These are phyloP conservation scores for Avena eriantha DNA, from an alignment of 176 grass and related monocot genomes.

Conservation along the genomic window DNA sequence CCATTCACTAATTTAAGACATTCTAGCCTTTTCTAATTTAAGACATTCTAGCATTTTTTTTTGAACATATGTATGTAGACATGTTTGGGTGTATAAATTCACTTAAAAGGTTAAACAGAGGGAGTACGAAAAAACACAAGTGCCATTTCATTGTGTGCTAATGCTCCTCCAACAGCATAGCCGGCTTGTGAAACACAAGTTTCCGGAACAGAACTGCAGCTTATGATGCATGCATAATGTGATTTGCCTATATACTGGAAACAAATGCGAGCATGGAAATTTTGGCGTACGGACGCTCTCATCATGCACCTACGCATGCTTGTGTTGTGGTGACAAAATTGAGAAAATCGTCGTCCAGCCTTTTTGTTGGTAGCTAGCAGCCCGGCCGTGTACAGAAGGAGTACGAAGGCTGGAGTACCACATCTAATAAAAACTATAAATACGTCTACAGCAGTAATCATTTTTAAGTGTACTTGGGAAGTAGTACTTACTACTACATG, in stretches of 20 bases:
- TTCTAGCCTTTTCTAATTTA: no score
- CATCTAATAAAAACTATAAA: not conserved
- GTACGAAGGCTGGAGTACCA: not conserved
- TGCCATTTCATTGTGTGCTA: no score
- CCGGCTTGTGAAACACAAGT: no score
- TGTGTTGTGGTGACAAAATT: not conserved
- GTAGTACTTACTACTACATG: no score
- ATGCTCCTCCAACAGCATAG: no score
- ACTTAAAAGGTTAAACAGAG: no score
- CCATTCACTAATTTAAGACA: no score
- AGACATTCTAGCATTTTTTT: no score
- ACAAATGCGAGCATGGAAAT: not conserved
- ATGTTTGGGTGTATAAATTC: no score
- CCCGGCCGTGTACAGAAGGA: no score
- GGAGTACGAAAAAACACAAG: no score
- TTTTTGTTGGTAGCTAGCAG: not conserved
- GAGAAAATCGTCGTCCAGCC: not conserved
- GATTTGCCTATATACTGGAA: not conserved
- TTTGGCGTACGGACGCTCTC: not conserved
- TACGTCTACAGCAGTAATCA: not conserved
- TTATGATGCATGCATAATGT: not conserved
- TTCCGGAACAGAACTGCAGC: not conserved
- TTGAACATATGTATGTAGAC: no score
- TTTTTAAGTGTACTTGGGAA: not conserved
- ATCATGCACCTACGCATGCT: not conserved